Percentiles rank a stretch among this genome's conserved stretches.
Conservation (phyloP, 1,284 basidiomycete genomes). For the Naganishia sp. region DNA sequence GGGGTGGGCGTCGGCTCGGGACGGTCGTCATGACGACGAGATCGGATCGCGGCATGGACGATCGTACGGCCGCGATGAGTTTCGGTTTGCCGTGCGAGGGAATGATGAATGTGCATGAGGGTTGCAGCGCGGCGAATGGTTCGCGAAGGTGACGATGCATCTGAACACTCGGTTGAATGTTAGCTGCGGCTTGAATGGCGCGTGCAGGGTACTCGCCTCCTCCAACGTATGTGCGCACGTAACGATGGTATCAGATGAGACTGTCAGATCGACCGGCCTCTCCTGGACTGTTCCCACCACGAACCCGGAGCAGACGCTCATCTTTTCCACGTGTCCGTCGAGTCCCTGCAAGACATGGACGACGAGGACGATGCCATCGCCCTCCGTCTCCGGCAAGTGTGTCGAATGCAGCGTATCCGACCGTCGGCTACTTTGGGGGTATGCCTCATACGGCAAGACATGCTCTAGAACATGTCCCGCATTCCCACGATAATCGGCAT, state of each 20-base stretch:
- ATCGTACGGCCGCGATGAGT: conserved; percentile 60
- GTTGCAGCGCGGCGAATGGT: conserved; percentile 46
- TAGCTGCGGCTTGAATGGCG: too few species aligned
- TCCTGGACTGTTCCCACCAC: conserved; percentile 33
- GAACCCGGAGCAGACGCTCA: conserved; percentile 67
- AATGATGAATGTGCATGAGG: conserved; percentile 58
- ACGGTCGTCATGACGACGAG: conserved; percentile 59
- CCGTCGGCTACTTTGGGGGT: conserved; percentile 42
- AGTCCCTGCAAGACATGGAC: conserved; percentile 59
- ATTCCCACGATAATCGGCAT: conserved; percentile 36
- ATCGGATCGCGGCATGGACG: conserved; percentile 65
- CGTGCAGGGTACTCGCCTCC: conserved; percentile 55
- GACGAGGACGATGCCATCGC: conserved; percentile 60
- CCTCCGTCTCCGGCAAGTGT: neutral
- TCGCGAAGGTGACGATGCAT: conserved; percentile 56
- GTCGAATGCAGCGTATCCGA: neutral
- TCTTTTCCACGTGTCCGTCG: conserved; percentile 54
- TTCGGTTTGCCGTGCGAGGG: conserved; percentile 51
- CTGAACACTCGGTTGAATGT: too few species aligned
- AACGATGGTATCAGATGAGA: conserved; percentile 49
- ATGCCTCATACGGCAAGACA: conserved; percentile 60
- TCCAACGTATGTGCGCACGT: conserved; percentile 71
- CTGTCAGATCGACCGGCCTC: neutral
- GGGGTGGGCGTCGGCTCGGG: conserved; percentile 29
- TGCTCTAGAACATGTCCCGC: conserved; percentile 57